These are phyloP conservation scores for Exserohilum turcica DNA, from an alignment of 2,329 filamentous ascomycete genomes.

Conservation along the genomic window DNA sequence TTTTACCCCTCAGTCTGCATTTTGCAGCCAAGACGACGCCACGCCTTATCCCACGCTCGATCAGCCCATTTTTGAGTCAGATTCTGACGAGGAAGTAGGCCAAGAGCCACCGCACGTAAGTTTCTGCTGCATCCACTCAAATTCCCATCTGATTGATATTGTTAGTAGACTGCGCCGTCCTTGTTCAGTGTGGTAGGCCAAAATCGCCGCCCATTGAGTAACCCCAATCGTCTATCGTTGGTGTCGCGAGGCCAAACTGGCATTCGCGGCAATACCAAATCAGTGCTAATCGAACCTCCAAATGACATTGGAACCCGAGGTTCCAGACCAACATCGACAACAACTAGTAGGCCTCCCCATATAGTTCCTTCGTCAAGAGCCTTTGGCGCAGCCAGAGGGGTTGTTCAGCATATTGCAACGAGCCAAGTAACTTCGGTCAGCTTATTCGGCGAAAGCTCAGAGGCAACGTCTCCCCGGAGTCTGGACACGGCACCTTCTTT, in stretches of 20 bases:
- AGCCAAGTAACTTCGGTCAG: too few relatives aligned
- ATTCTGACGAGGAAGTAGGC: background rate
- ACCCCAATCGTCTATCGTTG: too few relatives aligned
- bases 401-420: too few relatives aligned
- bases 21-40: background rate
- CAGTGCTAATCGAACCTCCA: too few relatives aligned
- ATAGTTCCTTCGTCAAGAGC: background rate
- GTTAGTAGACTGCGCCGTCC: background rate
- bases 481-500: background rate
- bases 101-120: background rate
- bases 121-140: background rate
- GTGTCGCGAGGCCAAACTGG: background rate
- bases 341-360: background rate
- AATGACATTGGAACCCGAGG: background rate
- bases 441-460: background rate
- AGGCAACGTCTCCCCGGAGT: background rate
- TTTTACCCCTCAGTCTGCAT: background rate
- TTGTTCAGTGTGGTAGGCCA: background rate
- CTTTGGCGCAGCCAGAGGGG: background rate
- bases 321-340: background rate
- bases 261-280: background rate
- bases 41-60: background rate
- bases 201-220: too few relatives aligned
- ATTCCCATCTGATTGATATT: background rate
- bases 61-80: background rate